A percentile compares a stretch with the other conserved stretches of the same genome.
These are phyloP conservation scores for Anastatica hierochuntica DNA, from an alignment of 345 rosid genomes.

Conservation along the genomic window DNA sequence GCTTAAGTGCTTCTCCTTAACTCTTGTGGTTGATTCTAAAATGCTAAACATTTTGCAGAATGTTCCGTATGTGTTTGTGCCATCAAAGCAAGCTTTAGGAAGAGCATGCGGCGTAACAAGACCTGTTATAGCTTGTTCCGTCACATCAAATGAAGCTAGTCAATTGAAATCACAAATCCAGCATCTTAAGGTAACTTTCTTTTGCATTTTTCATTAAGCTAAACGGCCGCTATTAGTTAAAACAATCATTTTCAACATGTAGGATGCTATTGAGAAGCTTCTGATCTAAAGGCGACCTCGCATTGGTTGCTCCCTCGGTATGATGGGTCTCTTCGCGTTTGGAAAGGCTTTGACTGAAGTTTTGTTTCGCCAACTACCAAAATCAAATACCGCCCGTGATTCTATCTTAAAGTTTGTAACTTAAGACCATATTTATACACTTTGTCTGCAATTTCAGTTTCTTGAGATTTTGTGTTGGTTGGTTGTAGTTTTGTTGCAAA, in stretches of 20 bases:
- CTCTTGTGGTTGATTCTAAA: background rate
- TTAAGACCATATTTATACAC: background rate
- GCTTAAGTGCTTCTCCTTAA: too few relatives aligned
- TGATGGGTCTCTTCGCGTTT: conserved; percentile 78
- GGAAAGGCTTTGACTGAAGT: conserved; percentile 61
- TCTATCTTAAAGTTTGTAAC: conserved; percentile 7
- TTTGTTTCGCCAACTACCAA: conserved; percentile 14
- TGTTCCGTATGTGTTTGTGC: conserved; percentile 98
- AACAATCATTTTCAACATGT: conserved; percentile 21
- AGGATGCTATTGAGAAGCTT: conserved; percentile 97
- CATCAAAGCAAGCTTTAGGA: too few relatives aligned
- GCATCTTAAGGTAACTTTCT: conserved; percentile 58
- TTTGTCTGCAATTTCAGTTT: background rate
- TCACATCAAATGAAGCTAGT: conserved; percentile 75
- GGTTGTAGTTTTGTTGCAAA: background rate
- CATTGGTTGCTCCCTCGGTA: conserved; percentile 47
- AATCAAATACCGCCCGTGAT: conserved; percentile 9
- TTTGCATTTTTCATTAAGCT: too few relatives aligned
- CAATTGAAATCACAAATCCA: conserved; percentile 82
- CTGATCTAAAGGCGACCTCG: conserved; percentile 37
- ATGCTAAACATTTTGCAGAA: conserved; percentile 45
- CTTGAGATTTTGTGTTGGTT: background rate
- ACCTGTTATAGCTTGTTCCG: conserved; percentile 86
- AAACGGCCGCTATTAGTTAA: background rate
- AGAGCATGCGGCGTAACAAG: conserved; percentile 97